Evolutionary conservation across 2,329 filamentous ascomycete genomes (phyloP).

Genomic region (Diaporthe australafricana): DNA sequence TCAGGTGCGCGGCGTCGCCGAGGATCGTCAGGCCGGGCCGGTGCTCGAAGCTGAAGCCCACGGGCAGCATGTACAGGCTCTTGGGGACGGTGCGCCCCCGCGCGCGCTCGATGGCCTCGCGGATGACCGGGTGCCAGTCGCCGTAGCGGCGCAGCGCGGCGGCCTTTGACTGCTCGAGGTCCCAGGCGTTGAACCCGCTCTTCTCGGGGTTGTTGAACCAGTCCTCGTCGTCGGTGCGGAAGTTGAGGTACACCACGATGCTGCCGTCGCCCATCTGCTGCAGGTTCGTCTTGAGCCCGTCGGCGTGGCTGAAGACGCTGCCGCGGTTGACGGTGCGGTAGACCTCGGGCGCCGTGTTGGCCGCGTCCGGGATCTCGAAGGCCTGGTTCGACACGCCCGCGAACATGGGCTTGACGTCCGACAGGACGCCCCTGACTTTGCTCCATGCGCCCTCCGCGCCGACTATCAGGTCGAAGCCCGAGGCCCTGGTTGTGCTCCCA

Average conservation of each 20-base stretch:
- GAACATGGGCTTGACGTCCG: slow-evolving; percentile 57
- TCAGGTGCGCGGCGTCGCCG: slow-evolving; percentile 71
- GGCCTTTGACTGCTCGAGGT: slow-evolving; percentile 52
- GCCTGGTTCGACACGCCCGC: slow-evolving; percentile 58
- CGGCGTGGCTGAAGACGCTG: slow-evolving; percentile 56
- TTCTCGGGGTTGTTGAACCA: slow-evolving; percentile 48
- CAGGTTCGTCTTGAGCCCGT: slow-evolving; percentile 53
- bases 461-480: slow-evolving; percentile 53
- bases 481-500: slow-evolving; percentile 43
- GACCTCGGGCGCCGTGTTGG: slow-evolving; percentile 55
- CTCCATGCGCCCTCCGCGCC: slow-evolving; percentile 53
- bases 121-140: slow-evolving; percentile 57
- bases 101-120: slow-evolving; percentile 54
- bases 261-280: slow-evolving; percentile 63
- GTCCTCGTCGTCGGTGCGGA: slow-evolving; percentile 51
- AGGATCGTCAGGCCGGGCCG: slow-evolving; percentile 63
- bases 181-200: slow-evolving; percentile 56
- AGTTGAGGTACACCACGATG: slow-evolving; percentile 53
- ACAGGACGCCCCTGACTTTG: slow-evolving; percentile 46
- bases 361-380: slow-evolving; percentile 54
- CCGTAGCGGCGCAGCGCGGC: slow-evolving; percentile 49
- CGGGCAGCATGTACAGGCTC: slow-evolving; percentile 65
- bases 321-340: slow-evolving; percentile 59
- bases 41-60: slow-evolving; percentile 60
- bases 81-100: slow-evolving; percentile 53